Evolutionary conservation across 805 yeast genomes (phyloP).

Genomic region (Spathaspora boniae): DNA sequence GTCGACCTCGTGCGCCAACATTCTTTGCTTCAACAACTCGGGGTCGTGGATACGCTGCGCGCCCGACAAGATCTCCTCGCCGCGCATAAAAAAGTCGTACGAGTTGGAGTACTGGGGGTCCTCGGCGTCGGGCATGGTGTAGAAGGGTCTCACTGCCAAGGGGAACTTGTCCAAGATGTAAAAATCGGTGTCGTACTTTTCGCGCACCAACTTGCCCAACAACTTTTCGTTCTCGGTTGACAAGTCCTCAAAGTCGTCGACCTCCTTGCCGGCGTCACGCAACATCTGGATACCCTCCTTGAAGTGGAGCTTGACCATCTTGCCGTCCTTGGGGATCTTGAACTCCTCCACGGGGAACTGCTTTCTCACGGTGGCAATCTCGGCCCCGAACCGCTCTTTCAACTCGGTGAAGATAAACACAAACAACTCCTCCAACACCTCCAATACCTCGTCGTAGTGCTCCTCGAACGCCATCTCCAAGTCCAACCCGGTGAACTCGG

Average conservation of each 20-base stretch:
- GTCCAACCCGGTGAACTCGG: slow-evolving; percentile 97
- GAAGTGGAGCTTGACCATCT: slow-evolving; percentile 86
- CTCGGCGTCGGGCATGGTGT: slow-evolving; percentile 97
- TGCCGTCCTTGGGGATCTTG: slow-evolving; percentile 88
- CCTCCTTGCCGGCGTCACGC: slow-evolving; percentile 80
- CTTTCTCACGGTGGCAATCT: slow-evolving; percentile 84
- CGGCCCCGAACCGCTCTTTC: slow-evolving; percentile 72
- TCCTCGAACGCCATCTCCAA: slow-evolving; percentile 98
- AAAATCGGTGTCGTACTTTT: slow-evolving; percentile 95
- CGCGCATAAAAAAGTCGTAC: slow-evolving; percentile 99
- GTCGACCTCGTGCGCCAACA: slow-evolving; percentile 79
- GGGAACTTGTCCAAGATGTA: slow-evolving; percentile 98
- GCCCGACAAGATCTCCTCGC: slow-evolving; percentile 98
- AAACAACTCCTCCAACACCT: slow-evolving; percentile 65
- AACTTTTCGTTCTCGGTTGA: slow-evolving; percentile 93
- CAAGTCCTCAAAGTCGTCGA: slow-evolving; percentile 86
- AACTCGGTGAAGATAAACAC: slow-evolving; percentile 85
- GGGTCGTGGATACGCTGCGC: slow-evolving; percentile 99
- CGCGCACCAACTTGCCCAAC: slow-evolving; percentile 87
- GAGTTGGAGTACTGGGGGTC: slow-evolving; percentile 94
- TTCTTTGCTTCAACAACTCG: slow-evolving; percentile 73
- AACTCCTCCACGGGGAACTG: slow-evolving; percentile 98
- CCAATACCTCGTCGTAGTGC: slow-evolving; percentile 89
- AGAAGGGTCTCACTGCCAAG: slow-evolving; percentile 92
- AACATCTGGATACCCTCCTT: slow-evolving; percentile 88